Evolutionary conservation across 1,139 yeast genomes (phyloP).

Genomic region (Saccharomyces hybrid): DNA sequence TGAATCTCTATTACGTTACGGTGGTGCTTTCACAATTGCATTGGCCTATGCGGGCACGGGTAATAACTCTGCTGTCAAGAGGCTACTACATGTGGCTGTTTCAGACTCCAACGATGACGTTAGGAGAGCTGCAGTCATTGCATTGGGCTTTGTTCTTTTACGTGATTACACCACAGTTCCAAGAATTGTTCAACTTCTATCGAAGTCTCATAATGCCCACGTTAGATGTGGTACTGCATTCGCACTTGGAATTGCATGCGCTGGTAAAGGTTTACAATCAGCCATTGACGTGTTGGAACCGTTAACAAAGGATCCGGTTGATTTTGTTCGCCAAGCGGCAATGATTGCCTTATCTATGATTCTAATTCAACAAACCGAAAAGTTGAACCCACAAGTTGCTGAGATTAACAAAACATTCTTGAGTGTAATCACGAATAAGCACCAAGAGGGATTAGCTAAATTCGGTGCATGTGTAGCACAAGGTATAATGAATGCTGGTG

Average conservation of each 20-base stretch:
- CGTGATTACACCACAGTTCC: slow-evolving; percentile 93
- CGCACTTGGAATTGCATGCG: slow-evolving; percentile 95
- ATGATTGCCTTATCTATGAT: slow-evolving; percentile 89
- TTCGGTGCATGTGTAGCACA: slow-evolving; percentile 97
- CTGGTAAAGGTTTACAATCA: slow-evolving; percentile 82
- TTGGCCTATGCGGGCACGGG: slow-evolving; percentile 97
- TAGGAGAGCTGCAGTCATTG: slow-evolving; percentile 90
- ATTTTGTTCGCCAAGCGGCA: slow-evolving; percentile 97
- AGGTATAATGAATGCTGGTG: slow-evolving; percentile 98
- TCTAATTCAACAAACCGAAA: slow-evolving; percentile 87
- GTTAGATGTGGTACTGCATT: slow-evolving; percentile 97
- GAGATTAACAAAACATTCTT: slow-evolving; percentile 68
- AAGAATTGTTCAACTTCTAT: slow-evolving; percentile 82
- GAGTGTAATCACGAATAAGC: slow-evolving; percentile 72
- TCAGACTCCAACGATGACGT: slow-evolving; percentile 96
- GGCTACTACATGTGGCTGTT: slow-evolving; percentile 84
- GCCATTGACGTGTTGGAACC: slow-evolving; percentile 93
- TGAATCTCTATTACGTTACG: slow-evolving; percentile 81
- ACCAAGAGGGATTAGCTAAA: slow-evolving; percentile 93
- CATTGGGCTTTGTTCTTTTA: slow-evolving; percentile 85
- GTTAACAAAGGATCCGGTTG: slow-evolving; percentile 86
- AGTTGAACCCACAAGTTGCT: slow-evolving; percentile 70
- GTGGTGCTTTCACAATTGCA: slow-evolving; percentile 91
- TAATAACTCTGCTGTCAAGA: slow-evolving; percentile 76
- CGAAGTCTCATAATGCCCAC: slow-evolving; percentile 95